Percentiles rank a stretch among this genome's conserved stretches.
Conservation (phyloP, 805 yeast species). For the Barnettozyma salicaria region DNA sequence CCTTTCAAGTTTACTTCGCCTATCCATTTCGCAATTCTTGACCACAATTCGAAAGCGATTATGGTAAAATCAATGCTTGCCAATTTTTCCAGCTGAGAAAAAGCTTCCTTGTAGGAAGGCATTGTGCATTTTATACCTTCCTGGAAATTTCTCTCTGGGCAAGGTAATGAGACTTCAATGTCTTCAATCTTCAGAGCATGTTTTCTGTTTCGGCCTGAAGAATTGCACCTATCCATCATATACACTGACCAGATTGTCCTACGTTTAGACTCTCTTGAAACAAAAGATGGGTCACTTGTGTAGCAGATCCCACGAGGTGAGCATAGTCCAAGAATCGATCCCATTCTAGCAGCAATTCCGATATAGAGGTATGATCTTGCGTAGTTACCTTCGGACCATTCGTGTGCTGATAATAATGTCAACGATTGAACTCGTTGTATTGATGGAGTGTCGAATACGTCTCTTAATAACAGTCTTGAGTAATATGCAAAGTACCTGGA, state of each 20-base stretch:
- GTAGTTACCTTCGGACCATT: constrained; percentile 36
- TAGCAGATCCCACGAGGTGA: constrained; percentile 21
- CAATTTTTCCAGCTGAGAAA: constrained; percentile 11
- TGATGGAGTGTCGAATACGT: constrained; percentile 35
- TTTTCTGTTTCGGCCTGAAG: constrained; percentile 32
- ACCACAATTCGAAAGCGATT: constrained; percentile 33
- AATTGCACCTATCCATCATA: constrained; percentile 38
- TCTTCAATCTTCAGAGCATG: constrained; percentile 32
- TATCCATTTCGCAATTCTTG: constrained; percentile 34
- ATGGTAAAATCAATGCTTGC: constrained; percentile 30
- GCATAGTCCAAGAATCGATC: constrained; percentile 31
- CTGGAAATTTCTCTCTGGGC: constrained; percentile 29
- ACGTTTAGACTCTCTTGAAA: constrained; percentile 29
- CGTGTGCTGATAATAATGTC: constrained; percentile 33
- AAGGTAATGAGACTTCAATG: constrained; percentile 29
- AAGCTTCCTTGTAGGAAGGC: constrained; percentile 11
- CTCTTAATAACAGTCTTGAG: constrained; percentile 28
- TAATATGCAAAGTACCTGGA: constrained; percentile 37
- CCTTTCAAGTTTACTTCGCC: constrained; percentile 31
- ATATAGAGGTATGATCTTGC: constrained; percentile 33
- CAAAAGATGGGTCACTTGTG: constrained; percentile 14
- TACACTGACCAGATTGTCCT: constrained; percentile 37
- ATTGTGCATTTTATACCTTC: constrained; percentile 24
- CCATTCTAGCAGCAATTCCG: constrained; percentile 40
- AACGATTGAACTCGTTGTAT: constrained; percentile 35